phyloP scores from a whole-genome alignment of 1,139 yeast genomes.

The Schwanniomyces etchellsii region DNA sequence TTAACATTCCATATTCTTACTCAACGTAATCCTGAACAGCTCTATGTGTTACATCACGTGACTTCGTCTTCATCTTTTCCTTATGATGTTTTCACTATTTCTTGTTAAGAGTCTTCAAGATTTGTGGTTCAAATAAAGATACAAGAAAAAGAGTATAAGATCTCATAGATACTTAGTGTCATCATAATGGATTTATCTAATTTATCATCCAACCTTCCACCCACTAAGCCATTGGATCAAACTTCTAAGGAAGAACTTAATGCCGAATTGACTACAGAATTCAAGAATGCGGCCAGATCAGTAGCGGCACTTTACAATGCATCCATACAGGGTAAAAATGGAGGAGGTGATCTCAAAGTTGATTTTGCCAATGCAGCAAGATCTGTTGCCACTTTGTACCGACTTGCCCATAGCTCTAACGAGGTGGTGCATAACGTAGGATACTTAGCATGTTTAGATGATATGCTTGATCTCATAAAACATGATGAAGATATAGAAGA shows the following conservation, averaged over 20 bases:
- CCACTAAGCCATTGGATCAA: constrained; percentile 40
- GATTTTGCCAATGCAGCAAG: constrained; percentile 63
- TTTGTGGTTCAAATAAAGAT: not conserved
- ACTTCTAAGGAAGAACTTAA: constrained; percentile 38
- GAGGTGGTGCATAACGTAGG: constrained; percentile 45
- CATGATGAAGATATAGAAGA: constrained; percentile 46
- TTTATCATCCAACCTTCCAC: constrained; percentile 46
- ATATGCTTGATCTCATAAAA: constrained; percentile 42
- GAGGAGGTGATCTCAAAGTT: constrained; percentile 17
- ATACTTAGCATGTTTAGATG: constrained; percentile 52
- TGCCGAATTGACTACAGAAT: constrained; percentile 35
- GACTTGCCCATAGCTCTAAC: constrained; percentile 44
- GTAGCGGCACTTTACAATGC: constrained; percentile 39
- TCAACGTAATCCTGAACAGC: too few relatives aligned
- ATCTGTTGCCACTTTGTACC: constrained; percentile 57
- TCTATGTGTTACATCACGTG: too few relatives aligned
- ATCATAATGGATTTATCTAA: constrained; percentile 64
- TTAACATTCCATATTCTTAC: not conserved
- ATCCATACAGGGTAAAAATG: constrained; percentile 12
- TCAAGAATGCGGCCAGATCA: constrained; percentile 41
- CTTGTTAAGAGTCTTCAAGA: too few relatives aligned
- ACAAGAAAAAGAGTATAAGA: constrained; percentile 1
- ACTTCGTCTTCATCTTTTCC: too few relatives aligned
- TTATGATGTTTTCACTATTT: too few relatives aligned
- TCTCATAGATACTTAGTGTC: too few relatives aligned